Percentiles rank a stretch among this genome's conserved stretches.
phyloP scores from a whole-genome alignment of 805 yeast genomes.

The Cyberlindnera bimundalis region DNA sequence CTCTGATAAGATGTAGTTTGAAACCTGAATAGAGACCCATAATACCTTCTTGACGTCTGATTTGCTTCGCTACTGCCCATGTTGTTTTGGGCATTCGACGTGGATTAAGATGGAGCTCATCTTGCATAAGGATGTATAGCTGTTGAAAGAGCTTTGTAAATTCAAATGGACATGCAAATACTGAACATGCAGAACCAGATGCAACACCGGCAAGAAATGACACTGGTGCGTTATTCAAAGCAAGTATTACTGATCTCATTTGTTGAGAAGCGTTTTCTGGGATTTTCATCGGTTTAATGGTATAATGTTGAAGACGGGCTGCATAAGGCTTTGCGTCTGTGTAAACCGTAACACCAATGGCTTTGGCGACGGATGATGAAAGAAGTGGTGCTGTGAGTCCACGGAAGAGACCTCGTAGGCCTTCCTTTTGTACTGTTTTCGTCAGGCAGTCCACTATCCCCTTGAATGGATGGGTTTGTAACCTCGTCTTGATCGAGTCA shows the following conservation, averaged over 20 bases:
- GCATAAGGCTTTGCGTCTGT: constrained; percentile 48
- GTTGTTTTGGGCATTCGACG: constrained; percentile 35
- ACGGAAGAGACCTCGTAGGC: constrained; percentile 65
- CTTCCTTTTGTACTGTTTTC: constrained; percentile 57
- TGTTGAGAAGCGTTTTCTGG: constrained; percentile 11
- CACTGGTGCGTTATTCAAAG: constrained; percentile 41
- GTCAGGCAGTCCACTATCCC: constrained; percentile 55
- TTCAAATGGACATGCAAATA: constrained; percentile 81
- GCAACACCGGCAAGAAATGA: constrained; percentile 55
- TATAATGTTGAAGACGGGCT: constrained; percentile 19
- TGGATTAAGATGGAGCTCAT: constrained; percentile 30
- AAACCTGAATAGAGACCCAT: constrained; percentile 71
- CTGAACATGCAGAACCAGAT: constrained; percentile 62
- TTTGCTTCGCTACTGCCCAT: constrained; percentile 45
- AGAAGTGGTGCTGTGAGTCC: constrained; percentile 75
- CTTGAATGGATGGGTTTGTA: constrained; percentile 71
- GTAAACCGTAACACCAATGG: constrained; percentile 63
- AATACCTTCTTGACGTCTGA: constrained; percentile 57
- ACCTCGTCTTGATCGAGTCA: constrained; percentile 82
- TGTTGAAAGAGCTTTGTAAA: constrained; percentile 80
- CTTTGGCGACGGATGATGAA: constrained; percentile 61
- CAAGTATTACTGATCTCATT: constrained; percentile 15
- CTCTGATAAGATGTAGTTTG: constrained; percentile 63
- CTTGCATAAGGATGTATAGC: constrained; percentile 43
- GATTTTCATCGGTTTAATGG: constrained; percentile 17